phyloP scores from a whole-genome alignment of 768 basidiomycete species.

The Mycena capillaripes region DNA sequence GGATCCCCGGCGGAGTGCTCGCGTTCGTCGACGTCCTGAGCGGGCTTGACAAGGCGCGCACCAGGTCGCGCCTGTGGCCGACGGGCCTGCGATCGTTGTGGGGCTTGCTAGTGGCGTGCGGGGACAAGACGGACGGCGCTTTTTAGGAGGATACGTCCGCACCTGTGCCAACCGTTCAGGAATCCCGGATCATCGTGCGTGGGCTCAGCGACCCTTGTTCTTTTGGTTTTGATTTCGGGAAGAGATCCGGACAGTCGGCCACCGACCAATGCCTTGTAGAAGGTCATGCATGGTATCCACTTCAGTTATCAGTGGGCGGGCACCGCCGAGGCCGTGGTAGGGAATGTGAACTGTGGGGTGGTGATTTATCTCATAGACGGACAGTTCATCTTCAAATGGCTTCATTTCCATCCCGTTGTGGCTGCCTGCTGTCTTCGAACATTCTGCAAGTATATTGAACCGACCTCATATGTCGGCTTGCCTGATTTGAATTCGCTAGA shows the following conservation, averaged over 20 bases:
- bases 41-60: constrained; percentile 53
- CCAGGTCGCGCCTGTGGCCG: constrained; percentile 62
- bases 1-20: constrained; percentile 52
- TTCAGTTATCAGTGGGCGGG: constrained; percentile 53
- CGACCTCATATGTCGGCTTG: constrained; percentile 3
- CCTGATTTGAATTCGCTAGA: constrained; percentile 47
- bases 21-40: constrained; percentile 52
- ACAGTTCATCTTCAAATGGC: constrained; percentile 62
- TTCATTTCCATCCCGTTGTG: constrained; percentile 55
- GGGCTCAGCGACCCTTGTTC: neutral
- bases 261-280: constrained; percentile 59
- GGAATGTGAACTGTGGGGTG: too few relatives aligned
- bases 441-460: constrained; percentile 57
- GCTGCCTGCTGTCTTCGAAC: constrained; percentile 60
- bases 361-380: too few relatives aligned
- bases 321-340: constrained; percentile 57
- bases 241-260: constrained; percentile 63
- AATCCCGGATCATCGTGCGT: constrained; percentile 31
- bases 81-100: constrained; percentile 54
- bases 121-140: constrained; percentile 43
- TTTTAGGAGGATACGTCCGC: constrained; percentile 40
- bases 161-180: constrained; percentile 34
- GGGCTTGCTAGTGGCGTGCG: constrained; percentile 46
- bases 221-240: neutral
- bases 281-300: constrained; percentile 51